Percentiles rank a stretch among this genome's conserved stretches.
phyloP scores from a whole-genome alignment of 768 basidiomycete genomes.

The Chalciporus sphaerocephalus region DNA sequence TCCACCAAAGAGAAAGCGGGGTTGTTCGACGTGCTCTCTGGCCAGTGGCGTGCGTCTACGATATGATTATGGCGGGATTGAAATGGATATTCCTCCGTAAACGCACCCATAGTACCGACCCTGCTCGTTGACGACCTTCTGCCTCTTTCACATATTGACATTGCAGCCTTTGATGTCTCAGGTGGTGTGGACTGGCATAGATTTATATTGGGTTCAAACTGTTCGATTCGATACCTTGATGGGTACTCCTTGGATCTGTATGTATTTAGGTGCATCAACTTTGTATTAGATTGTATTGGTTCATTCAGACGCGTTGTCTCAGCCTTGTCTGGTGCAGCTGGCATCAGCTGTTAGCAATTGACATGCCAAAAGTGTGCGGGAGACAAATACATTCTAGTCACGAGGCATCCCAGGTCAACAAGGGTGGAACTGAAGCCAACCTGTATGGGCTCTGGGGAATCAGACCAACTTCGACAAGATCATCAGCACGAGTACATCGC shows the following conservation, averaged over 20 bases:
- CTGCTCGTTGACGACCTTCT: not conserved
- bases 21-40: conserved; percentile 14
- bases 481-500: not conserved
- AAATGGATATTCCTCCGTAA: not conserved
- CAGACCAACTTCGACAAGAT: too few species aligned
- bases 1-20: conserved; percentile 3
- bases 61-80: not conserved
- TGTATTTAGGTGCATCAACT: not conserved
- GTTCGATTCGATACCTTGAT: not conserved
- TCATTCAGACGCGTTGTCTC: too few species aligned
- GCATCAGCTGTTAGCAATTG: too few species aligned
- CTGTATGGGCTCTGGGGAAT: too few species aligned
- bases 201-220: too few species aligned
- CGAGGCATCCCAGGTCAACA: too few species aligned
- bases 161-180: not conserved
- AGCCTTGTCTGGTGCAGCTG: too few species aligned
- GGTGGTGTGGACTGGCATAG: not conserved
- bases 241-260: not conserved
- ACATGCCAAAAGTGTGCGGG: too few species aligned
- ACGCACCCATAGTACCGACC: not conserved
- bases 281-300: too few species aligned
- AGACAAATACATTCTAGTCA: too few species aligned
- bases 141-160: not conserved
- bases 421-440: too few species aligned
- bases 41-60: conserved; percentile 18